Conservation (phyloP, 108 stramenopile genomes). For the Cyclotella baltica region DNA sequence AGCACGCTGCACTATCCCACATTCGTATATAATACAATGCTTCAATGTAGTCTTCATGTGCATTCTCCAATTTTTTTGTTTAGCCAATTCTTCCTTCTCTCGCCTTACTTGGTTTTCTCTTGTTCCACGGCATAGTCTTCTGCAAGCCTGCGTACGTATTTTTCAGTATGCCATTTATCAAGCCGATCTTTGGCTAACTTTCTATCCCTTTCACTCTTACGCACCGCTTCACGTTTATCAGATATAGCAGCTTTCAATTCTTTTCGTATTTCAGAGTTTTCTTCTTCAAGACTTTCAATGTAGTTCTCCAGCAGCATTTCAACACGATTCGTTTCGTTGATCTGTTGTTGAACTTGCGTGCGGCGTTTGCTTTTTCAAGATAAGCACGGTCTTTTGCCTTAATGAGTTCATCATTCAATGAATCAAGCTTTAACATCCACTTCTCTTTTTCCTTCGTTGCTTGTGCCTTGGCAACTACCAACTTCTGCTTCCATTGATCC, state of each 20-base stretch:
- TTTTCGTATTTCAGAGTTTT: not conserved
- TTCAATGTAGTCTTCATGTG: conserved; percentile 17
- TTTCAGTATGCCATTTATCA: not conserved
- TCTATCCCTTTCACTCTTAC: not conserved
- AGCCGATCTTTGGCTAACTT: not conserved
- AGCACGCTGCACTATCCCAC: conserved; percentile 18
- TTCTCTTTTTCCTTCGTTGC: not conserved
- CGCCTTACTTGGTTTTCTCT: conserved; percentile 1
- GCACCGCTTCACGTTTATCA: not conserved
- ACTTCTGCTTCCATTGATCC: not conserved
- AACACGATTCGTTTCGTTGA: not conserved
- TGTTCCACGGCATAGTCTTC: not conserved
- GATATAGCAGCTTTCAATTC: not conserved
- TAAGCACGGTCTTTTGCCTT: not conserved
- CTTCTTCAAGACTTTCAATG: not conserved
- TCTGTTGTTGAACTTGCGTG: not conserved
- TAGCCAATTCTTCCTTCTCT: conserved; percentile 10
- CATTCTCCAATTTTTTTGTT: not conserved
- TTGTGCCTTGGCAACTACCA: not conserved
- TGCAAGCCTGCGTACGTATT: not conserved
- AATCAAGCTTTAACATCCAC: not conserved
- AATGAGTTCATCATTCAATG: not conserved
- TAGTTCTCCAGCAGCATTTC: not conserved
- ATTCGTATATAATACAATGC: conserved; percentile 20
- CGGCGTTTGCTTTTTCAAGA: not conserved